Conservation (phyloP, 2,329 filamentous ascomycete genomes). For the Claviceps africana region DNA sequence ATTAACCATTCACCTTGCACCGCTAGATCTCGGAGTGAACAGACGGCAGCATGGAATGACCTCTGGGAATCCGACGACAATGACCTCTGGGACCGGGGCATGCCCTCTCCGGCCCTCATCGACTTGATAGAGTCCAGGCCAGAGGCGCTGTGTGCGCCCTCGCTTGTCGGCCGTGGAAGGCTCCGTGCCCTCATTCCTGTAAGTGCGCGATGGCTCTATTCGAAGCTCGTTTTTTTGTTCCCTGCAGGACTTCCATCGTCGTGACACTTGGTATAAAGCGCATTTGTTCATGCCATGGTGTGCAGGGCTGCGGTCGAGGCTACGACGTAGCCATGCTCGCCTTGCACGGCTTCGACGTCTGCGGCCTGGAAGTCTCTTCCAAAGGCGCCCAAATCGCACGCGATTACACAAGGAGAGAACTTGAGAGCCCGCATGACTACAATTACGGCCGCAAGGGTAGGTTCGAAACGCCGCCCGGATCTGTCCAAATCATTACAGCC, state of each 20-base stretch:
- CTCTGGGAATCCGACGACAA: conserved; percentile 5
- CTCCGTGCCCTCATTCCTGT: not conserved
- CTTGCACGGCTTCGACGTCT: not conserved
- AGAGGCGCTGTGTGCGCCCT: not conserved
- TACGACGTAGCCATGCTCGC: conserved; percentile 6
- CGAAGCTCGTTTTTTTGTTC: too few relatives aligned
- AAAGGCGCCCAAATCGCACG: conserved; percentile 4
- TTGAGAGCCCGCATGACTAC: not conserved
- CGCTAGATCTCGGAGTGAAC: conserved; percentile 1
- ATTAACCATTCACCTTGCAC: not conserved
- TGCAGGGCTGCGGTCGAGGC: not conserved
- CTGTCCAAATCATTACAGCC: not conserved
- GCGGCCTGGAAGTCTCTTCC: conserved; percentile 4
- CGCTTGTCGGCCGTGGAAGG: not conserved
- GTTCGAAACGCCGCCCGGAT: not conserved
- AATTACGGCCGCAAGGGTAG: not conserved
- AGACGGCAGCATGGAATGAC: not conserved
- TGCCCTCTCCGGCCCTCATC: not conserved
- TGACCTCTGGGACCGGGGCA: conserved; percentile 4
- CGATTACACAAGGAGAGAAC: not conserved
- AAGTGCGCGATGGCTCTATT: not conserved
- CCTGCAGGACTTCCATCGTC: not conserved
- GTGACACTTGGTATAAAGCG: not conserved
- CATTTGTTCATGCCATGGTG: not conserved
- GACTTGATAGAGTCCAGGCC: not conserved